Base-by-base conservation (phyloP, 1,139 yeast species). In the Kurtzmaniella quercitrusa region DNA sequence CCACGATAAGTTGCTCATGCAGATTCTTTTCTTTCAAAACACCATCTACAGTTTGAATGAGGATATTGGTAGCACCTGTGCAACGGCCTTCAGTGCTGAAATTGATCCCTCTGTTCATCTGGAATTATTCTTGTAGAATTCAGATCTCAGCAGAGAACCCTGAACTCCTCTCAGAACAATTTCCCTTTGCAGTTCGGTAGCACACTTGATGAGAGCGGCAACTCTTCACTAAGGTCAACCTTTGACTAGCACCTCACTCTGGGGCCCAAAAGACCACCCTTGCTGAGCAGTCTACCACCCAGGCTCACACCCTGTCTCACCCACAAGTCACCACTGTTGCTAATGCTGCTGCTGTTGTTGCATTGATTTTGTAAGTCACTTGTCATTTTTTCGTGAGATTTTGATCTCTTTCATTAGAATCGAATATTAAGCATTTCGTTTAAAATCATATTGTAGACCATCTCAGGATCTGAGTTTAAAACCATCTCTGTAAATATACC, bases 71-170 rank as follows among this genome's bases (percentile, higher is more conserved):
- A 0, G 96, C 81, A 2, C 82, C 82, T 3, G n/a, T n/a, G 95
- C 96, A 40, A 90, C 95, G 0, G 94, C 85, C 55, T 86, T 85
- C 2, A 96, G 89, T 12, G 96, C 96, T 50, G 95, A 86, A 37
- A 90, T 82, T 45, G 90, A 79, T 33, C 97, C 97, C 63, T 90
- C 96, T 0, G 96, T 88, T 96, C 97, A 89, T 57, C 95, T 76
- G 60, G 83, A 89, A 60, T 90, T 88, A 64, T 87, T 88, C 60
- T 85, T 87, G 66, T 90, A 90, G 60, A 85, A 90, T 37, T 87
- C 89, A 3, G 89, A 81, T 46, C 81, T 73, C 1, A 89, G 72
- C 44, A 77, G 81, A 1, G 79, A 62, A 5, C 94, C 94, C 51
- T 75, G 75, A 16, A 31, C 18, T 34, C 90, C 89, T 50, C 77